Evolutionary conservation across 192 early-diverging fungal genomes (phyloP).

Genomic region (Gonapodya sp.): DNA sequence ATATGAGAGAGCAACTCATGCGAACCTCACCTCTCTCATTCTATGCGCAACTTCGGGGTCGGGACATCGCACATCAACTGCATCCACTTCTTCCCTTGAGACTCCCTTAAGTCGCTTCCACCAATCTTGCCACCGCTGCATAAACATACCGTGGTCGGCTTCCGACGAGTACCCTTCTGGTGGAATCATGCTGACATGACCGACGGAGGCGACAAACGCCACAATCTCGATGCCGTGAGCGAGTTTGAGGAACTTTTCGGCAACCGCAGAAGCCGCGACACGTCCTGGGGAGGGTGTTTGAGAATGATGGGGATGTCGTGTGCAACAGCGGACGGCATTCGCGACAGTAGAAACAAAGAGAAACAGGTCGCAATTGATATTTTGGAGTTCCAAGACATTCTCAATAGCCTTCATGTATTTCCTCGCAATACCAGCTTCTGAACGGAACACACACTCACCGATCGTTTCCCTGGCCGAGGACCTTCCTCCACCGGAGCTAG

Average conservation of each 20-base stretch:
- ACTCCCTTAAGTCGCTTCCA: constrained; percentile 57
- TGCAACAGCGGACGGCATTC: neutral
- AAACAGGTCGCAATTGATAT: neutral
- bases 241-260: constrained; percentile 88
- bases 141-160: constrained; percentile 44
- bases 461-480: constrained; percentile 94
- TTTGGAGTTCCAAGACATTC: neutral
- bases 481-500: constrained; percentile 86
- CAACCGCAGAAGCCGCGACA: constrained; percentile 92
- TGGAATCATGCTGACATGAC: constrained; percentile 63
- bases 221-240: constrained; percentile 82
- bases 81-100: constrained; percentile 64
- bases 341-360: neutral
- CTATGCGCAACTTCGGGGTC: constrained; percentile 54
- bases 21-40: constrained; percentile 63
- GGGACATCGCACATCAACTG: constrained; percentile 83
- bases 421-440: neutral
- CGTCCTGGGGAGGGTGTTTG: too few relatives aligned
- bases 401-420: neutral
- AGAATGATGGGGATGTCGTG: neutral
- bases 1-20: neutral
- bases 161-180: constrained; percentile 36
- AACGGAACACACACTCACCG: constrained; percentile 26
- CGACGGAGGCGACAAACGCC: constrained; percentile 87
- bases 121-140: constrained; percentile 41